Evolutionary conservation across 148 eudicot species (phyloP).

Genomic region (Suaeda aralocaspica): DNA sequence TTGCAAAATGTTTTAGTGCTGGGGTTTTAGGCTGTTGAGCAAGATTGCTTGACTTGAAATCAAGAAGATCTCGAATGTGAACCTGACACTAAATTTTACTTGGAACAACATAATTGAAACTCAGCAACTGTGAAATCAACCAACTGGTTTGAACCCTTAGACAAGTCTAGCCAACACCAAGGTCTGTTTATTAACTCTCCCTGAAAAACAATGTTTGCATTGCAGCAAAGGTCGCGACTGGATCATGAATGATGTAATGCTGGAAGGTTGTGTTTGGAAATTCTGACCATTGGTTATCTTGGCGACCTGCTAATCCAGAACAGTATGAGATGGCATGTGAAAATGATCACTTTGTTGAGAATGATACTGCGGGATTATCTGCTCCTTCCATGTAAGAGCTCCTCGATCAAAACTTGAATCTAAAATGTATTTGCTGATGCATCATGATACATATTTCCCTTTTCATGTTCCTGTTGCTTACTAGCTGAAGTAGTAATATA

Average conservation of each 20-base stretch:
- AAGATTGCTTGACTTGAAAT: not conserved
- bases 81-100: not conserved
- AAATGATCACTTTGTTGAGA: slow-evolving; percentile 54
- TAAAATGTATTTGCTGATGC: slow-evolving; percentile 14
- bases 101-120: not conserved
- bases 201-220: not conserved
- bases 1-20: slow-evolving; percentile 4
- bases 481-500: not conserved
- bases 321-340: slow-evolving; percentile 50
- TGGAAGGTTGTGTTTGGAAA: slow-evolving; percentile 25
- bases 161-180: not conserved
- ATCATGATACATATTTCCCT: slow-evolving; percentile 2
- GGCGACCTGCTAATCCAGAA: slow-evolving; percentile 52
- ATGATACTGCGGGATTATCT: slow-evolving; percentile 63
- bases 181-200: not conserved
- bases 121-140: not conserved
- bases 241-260: not conserved
- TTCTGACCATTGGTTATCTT: too few relatives aligned
- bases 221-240: slow-evolving; percentile 9
- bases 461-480: not conserved
- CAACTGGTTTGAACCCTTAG: not conserved
- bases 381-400: slow-evolving; percentile 28
- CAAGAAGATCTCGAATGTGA: not conserved
- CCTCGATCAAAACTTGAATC: too few relatives aligned
- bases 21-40: not conserved